Base-by-base conservation (phyloP, 345 rosid species). In the Physaria fendleri region DNA sequence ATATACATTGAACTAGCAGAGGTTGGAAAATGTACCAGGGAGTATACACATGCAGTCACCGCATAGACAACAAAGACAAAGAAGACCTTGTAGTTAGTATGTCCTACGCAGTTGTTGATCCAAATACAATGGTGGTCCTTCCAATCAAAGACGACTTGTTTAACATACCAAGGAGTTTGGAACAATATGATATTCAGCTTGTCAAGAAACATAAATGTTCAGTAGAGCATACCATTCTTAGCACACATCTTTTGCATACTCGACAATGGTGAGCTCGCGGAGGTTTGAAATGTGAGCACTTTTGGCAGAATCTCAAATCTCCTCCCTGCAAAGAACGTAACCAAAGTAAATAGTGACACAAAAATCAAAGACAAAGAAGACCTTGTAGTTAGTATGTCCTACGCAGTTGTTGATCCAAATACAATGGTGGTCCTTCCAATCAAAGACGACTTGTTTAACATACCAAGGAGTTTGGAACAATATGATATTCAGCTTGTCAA, bases 191-290 rank as follows among this genome's bases (percentile, higher is more conserved):
- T 34, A 33, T 43, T 51, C 6, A 34, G 10, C 18, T 65, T 44
- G 51, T 64, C 15, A 66, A 6, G 66, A 59, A 48, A 59, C 39
- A 15, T 6, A 33, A 24, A 25, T 42, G 40, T 35, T 43, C 14
- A 20, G 42, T 66, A 72, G 48, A 20, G 47, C 74, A 54, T 83
- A 90, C 97, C 97, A 90, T 90, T 69, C 85, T 78, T 42, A 90
- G 61, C 27, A 90, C 94, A 65, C 97, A 90, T 85, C 94, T 79
- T 81, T 76, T 85, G 77, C 97, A 90, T 71, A 87, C 80, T 50
- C 97, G 94, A 25, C 96, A 90, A 64, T 90, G 97, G 71, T 90
- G 97, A 10, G 97, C 94, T 60, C 97, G 89, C 1, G 97, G 91
- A 66, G 97, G 96, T 68, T 90, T 90, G 72, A 61, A 76, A 59